These are phyloP conservation scores for Medicago ruthenica DNA, from an alignment of 306 rosid species.

Conservation along the genomic window DNA sequence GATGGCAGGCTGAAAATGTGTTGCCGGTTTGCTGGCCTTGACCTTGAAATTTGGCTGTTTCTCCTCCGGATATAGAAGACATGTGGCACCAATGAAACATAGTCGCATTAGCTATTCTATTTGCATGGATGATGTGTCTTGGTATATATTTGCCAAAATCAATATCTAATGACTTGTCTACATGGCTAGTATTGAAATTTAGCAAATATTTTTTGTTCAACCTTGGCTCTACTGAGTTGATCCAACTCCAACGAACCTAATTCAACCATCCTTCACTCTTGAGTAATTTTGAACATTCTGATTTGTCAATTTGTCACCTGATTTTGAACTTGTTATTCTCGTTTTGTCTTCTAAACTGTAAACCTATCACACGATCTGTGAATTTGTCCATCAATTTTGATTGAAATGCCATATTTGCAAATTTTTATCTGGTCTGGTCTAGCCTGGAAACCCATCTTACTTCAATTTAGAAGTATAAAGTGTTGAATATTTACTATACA, in stretches of 20 bases:
- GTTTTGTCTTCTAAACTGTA: not conserved
- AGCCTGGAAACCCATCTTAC: not conserved
- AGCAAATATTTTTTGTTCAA: not conserved
- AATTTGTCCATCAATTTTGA: conserved; percentile 1
- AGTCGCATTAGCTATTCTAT: not conserved
- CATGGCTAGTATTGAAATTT: not conserved
- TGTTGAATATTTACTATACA: not conserved
- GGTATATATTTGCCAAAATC: not conserved
- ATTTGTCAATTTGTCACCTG: not conserved
- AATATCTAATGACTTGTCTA: not conserved
- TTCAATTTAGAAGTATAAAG: not conserved
- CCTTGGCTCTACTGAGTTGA: not conserved
- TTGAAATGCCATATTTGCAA: not conserved
- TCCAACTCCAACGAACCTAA: not conserved
- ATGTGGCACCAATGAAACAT: not conserved
- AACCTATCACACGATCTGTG: not conserved
- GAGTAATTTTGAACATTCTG: not conserved
- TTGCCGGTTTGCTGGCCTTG: not conserved
- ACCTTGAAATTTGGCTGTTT: not conserved
- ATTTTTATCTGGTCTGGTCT: not conserved
- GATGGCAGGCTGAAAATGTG: not conserved
- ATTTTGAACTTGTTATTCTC: conserved; percentile 2
- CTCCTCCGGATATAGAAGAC: not conserved
- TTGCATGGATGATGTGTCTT: not conserved
- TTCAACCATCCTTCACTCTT: conserved; percentile 1